phyloP scores from a whole-genome alignment of 352 stramenopile species.

The Pythium brassicae region DNA sequence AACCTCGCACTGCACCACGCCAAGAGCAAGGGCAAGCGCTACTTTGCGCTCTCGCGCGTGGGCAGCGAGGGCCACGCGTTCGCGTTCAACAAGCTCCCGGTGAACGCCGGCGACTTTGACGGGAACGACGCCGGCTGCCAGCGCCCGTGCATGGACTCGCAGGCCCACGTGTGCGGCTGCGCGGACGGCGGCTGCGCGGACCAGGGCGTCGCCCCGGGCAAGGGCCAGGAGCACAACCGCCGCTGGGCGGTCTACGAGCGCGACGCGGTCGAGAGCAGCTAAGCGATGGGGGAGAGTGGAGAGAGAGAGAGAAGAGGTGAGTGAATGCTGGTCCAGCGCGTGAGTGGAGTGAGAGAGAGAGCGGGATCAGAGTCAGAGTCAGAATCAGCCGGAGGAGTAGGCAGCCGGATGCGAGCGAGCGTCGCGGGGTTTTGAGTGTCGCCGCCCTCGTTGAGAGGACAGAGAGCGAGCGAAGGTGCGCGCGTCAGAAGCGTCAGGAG shows the following conservation, averaged over 20 bases:
- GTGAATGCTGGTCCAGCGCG: too few relatives aligned
- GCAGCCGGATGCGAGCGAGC: too few relatives aligned
- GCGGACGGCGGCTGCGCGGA: constrained; percentile 77
- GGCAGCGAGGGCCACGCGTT: constrained; percentile 85
- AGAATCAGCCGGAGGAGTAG: too few relatives aligned
- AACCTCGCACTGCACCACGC: constrained; percentile 85
- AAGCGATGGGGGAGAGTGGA: background rate
- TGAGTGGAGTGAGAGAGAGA: background rate
- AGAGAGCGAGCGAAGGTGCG: too few relatives aligned
- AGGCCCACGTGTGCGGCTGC: constrained; percentile 79
- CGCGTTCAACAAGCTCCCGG: constrained; percentile 83
- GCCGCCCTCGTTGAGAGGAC: too few relatives aligned
- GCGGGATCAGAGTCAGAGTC: background rate
- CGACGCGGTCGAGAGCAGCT: constrained; percentile 21
- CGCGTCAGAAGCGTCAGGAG: too few relatives aligned
- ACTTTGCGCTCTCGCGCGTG: constrained; percentile 83
- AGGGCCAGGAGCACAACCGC: constrained; percentile 87
- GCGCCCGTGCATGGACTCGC: constrained; percentile 72
- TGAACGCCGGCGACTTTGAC: constrained; percentile 62
- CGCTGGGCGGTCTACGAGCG: constrained; percentile 89
- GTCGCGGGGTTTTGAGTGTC: too few relatives aligned
- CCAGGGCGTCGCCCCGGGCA: constrained; percentile 51
- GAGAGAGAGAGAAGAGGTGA: background rate
- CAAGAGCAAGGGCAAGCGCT: constrained; percentile 76
- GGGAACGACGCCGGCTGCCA: constrained; percentile 79